A percentile compares a stretch with the other conserved stretches of the same genome.
phyloP scores from a whole-genome alignment of 257 asterid species.

The Verbena officinalis region DNA sequence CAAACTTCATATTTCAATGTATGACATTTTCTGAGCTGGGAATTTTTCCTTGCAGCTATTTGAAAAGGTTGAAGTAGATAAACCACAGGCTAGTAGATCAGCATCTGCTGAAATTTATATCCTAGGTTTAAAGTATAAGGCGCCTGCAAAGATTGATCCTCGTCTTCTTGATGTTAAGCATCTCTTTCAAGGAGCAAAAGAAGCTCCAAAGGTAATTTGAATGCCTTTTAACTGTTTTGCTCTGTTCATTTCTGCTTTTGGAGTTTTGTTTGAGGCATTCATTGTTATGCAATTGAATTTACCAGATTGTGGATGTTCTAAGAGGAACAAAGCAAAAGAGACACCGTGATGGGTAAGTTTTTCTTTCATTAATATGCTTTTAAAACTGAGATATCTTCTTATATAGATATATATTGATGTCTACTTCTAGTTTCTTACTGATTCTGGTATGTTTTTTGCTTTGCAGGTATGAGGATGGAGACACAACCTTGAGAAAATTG shows the following conservation, averaged over 20 bases:
- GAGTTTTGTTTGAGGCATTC: slow-evolving; percentile 21
- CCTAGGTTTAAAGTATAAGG: slow-evolving; percentile 76
- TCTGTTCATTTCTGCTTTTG: slow-evolving; percentile 1
- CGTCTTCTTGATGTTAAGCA: slow-evolving; percentile 88
- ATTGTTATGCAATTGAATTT: slow-evolving; percentile 13
- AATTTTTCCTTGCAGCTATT: slow-evolving; percentile 59
- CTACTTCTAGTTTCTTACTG: background rate
- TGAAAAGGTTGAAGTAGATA: slow-evolving; percentile 96
- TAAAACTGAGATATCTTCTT: background rate
- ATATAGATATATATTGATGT: background rate
- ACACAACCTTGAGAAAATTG: slow-evolving; percentile 69
- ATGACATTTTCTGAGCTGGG: slow-evolving; percentile 20
- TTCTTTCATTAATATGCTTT: slow-evolving; percentile 9
- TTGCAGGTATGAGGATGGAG: slow-evolving; percentile 91
- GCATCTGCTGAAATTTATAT: slow-evolving; percentile 92
- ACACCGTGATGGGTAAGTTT: slow-evolving; percentile 82
- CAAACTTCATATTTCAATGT: background rate
- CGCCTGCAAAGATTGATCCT: slow-evolving; percentile 97
- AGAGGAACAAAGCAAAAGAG: slow-evolving; percentile 76
- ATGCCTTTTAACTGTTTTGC: background rate
- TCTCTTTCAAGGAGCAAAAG: slow-evolving; percentile 83
- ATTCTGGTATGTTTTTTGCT: background rate
- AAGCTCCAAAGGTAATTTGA: slow-evolving; percentile 72
- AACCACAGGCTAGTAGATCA: slow-evolving; percentile 87
- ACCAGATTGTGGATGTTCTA: slow-evolving; percentile 80